phyloP scores from a whole-genome alignment of 768 basidiomycete species.

The Coprinopsis marcescibilis region DNA sequence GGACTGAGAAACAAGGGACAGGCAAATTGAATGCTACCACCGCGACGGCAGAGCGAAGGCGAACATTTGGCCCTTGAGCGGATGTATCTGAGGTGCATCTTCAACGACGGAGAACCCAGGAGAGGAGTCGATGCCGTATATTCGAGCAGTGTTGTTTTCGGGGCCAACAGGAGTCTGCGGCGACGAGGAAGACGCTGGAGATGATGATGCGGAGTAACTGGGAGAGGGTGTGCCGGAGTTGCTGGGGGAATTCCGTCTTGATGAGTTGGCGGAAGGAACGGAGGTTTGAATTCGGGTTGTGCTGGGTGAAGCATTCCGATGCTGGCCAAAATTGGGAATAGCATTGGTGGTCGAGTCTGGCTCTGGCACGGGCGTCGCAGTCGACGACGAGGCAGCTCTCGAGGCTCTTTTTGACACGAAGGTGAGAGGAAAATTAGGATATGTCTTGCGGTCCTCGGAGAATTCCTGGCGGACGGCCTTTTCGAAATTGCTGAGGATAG shows the following conservation, averaged over 20 bases:
- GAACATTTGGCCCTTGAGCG: constrained; percentile 57
- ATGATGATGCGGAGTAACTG: constrained; percentile 45
- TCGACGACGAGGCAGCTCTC: constrained; percentile 32
- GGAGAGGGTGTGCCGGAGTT: constrained; percentile 42
- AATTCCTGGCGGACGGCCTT: constrained; percentile 57
- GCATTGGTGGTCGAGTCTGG: constrained; percentile 40
- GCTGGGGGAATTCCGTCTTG: constrained; percentile 22
- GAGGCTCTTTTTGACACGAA: constrained; percentile 59
- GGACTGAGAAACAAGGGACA: not conserved
- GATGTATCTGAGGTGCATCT: constrained; percentile 30
- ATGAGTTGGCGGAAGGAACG: constrained; percentile 25
- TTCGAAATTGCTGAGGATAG: constrained; percentile 58
- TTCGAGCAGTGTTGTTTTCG: constrained; percentile 46
- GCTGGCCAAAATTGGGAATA: constrained; percentile 40
- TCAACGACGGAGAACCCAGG: constrained; percentile 31
- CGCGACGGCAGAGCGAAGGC: constrained; percentile 55
- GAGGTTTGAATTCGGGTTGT: not conserved
- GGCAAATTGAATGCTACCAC: constrained; percentile 42
- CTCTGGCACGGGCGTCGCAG: constrained; percentile 37
- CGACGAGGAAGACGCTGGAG: constrained; percentile 57
- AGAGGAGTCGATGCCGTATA: constrained; percentile 37
- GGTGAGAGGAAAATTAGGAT: constrained; percentile 57
- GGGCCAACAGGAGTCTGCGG: constrained; percentile 53
- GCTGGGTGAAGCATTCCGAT: constrained; percentile 22
- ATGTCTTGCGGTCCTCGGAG: constrained; percentile 38